Base-by-base conservation (phyloP, 768 basidiomycete genomes). In the Mycena maculata region DNA sequence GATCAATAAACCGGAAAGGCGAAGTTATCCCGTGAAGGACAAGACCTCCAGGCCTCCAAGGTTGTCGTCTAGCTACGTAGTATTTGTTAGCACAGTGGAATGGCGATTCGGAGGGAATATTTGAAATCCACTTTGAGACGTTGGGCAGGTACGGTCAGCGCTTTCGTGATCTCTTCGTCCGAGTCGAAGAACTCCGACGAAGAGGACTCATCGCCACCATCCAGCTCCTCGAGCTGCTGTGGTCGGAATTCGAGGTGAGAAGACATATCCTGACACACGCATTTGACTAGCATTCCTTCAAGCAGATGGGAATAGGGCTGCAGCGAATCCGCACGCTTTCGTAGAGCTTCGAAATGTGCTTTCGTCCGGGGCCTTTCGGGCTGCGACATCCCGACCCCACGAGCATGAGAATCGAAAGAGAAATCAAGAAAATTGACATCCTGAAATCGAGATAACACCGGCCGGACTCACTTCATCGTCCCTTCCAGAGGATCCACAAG, bases 301-400 rank as follows among this genome's bases (percentile, higher is more conserved):
- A 69, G 65, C 23, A 48, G 28, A 27, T 60, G 48, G 9, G 42
- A 36, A 23, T 67, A 61, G 9, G 52, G 65, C 25, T 72, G 64
- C 13, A 70, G 53, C 2, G 64, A 41, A 31, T 67, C 62, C 4
- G 18, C 25, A 20, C 60, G 68, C 41, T 61, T 67, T 22, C 68
- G 55, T 11, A 72, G 55, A 2, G 65, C 65, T 36, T 69, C 71
- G 18, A 72, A 72, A 47, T 72, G 65, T 6, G 68, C 64, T n/a
- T 69, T 58, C 7, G 65, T 70, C 8, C 62, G 42, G 0, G 68
- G 65, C n/a, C n/a, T 54, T 63, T 5, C 68, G 56, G 16, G 56
- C 7, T 1, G 58, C 30, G 7, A 33, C 15, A 23, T 67, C 65
- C 2, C 53, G 42, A 9, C 60, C 61, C 71, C 71, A 72, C 7